Evolutionary conservation across 352 stramenopile genomes (phyloP).

Genomic region (Pythium sukuiense): DNA sequence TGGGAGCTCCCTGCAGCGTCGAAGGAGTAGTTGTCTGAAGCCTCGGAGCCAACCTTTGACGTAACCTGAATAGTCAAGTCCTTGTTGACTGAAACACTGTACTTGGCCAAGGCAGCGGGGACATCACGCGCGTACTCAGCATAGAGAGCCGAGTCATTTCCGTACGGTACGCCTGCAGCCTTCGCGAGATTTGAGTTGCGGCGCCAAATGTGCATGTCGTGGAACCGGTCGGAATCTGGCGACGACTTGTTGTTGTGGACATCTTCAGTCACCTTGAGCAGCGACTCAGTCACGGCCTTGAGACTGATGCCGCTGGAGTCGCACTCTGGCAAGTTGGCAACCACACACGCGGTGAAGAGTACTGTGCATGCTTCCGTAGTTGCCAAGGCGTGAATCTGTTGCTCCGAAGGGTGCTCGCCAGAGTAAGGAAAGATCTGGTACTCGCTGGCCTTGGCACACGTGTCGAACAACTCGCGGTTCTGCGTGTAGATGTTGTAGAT

Average conservation of each 20-base stretch:
- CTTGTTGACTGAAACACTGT: constrained; percentile 33
- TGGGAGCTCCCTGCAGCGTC: neutral
- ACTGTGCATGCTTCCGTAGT: constrained; percentile 47
- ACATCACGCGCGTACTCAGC: constrained; percentile 36
- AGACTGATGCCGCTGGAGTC: constrained; percentile 47
- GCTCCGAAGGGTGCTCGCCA: constrained; percentile 36
- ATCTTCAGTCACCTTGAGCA: constrained; percentile 54
- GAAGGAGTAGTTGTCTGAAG: neutral
- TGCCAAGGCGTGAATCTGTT: constrained; percentile 45
- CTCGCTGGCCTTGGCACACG: constrained; percentile 42
- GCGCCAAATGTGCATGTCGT: constrained; percentile 49
- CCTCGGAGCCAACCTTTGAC: neutral
- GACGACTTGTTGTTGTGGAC: constrained; percentile 36
- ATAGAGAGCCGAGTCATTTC: constrained; percentile 46
- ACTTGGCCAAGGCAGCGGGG: constrained; percentile 21
- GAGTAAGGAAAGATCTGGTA: constrained; percentile 71
- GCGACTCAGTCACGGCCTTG: constrained; percentile 42
- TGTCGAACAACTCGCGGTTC: constrained; percentile 50
- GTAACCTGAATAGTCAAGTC: constrained; percentile 42
- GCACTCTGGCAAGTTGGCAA: constrained; percentile 48
- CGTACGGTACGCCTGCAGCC: constrained; percentile 38
- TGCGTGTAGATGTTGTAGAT: constrained; percentile 43
- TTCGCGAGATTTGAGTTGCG: constrained; percentile 46
- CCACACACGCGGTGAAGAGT: constrained; percentile 52
- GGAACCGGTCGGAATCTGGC: constrained; percentile 41